These are phyloP conservation scores for Agaricales sp. DNA, from an alignment of 1,284 basidiomycete species.

Conservation along the genomic window DNA sequence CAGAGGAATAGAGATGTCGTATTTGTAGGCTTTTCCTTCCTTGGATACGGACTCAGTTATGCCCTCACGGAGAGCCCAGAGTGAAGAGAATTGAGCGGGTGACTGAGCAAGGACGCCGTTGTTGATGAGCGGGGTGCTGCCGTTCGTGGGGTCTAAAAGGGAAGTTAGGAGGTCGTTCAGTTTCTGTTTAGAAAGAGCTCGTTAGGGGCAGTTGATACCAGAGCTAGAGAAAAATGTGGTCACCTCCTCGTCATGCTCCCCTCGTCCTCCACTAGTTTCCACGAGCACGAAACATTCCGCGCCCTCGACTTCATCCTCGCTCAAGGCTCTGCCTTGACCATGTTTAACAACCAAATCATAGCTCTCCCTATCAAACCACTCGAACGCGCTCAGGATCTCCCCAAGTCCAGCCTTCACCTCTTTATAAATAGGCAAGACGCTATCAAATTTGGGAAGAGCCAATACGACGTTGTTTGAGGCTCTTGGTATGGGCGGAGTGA, in stretches of 20 bases:
- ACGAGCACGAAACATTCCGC: conserved; percentile 87
- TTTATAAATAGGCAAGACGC: conserved; percentile 62
- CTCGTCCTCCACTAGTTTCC: conserved; percentile 91
- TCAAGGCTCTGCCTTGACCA: conserved; percentile 57
- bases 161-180: conserved; percentile 73
- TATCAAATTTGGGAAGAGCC: conserved; percentile 64
- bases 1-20: conserved; percentile 91
- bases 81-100: conserved; percentile 78
- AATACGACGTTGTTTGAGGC: conserved; percentile 75
- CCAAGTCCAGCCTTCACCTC: conserved; percentile 70
- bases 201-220: conserved; percentile 6
- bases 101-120: conserved; percentile 94
- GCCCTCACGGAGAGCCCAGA: conserved; percentile 94
- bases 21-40: conserved; percentile 95
- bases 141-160: conserved; percentile 70
- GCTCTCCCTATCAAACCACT: conserved; percentile 87
- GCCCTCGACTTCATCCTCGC: conserved; percentile 59
- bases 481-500: conserved; percentile 85
- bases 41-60: conserved; percentile 92
- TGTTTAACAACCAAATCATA: conserved; percentile 82
- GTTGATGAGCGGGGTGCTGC: conserved; percentile 67
- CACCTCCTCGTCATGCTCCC: conserved; percentile 94
- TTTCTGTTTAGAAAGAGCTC: conserved; percentile 66
- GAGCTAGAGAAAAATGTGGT: conserved; percentile 5
- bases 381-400: conserved; percentile 96